Evolutionary conservation across 2,329 filamentous ascomycete genomes (phyloP), one percentile per base, ranked within the genome.

Genomic region (Aaosphaeria arxii): DNA sequence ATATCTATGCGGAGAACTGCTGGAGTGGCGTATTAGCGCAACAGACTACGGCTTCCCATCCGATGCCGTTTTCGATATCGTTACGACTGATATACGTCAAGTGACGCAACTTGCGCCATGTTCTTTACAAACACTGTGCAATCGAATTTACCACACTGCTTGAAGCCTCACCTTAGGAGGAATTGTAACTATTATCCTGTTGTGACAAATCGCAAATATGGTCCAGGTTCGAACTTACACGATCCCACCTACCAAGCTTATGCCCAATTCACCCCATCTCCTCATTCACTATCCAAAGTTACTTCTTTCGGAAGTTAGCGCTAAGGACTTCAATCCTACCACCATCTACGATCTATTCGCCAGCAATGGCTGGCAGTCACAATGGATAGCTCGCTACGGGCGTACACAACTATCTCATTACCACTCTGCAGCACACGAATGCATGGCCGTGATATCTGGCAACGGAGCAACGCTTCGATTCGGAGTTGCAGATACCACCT

Each of bases 341-440:
- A 52, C 67, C 3, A 63, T 76, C 17, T 71, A 76, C 62, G 70
- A 78, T 45, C 63, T 74, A 11, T 79, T 81, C 58, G 54, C 63
- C 1, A 51, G 56, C 24, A 81, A 83, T 53, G 74, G 67, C 29
- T 83, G 80, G 80, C 58, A 75, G 31, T 71, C 73, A 0, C 74
- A 79, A 50, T 84, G 81, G 80, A 77, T 83, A 43, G 78, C 76
- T 51, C 76, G 80, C 33, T 85, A 84, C 61, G 77, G 78, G 1
- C 63, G 68, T 5, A 80, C 79, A 0, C 81, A 83, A 48, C 44
- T 59, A 9, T 79, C 80, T 0, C 82, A 84, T 62, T 84, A 82
- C 55, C 82, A 84, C 61, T 77, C 77, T 3, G 57, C 63, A 6
- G 74, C 77, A 0, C 81, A 84, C 55, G 82, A 85, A 64, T 77